Evolutionary conservation across 495 filamentous ascomycete species (phyloP), one percentile per base, ranked within the genome.

Genomic region (Talaromyces borbonicus): DNA sequence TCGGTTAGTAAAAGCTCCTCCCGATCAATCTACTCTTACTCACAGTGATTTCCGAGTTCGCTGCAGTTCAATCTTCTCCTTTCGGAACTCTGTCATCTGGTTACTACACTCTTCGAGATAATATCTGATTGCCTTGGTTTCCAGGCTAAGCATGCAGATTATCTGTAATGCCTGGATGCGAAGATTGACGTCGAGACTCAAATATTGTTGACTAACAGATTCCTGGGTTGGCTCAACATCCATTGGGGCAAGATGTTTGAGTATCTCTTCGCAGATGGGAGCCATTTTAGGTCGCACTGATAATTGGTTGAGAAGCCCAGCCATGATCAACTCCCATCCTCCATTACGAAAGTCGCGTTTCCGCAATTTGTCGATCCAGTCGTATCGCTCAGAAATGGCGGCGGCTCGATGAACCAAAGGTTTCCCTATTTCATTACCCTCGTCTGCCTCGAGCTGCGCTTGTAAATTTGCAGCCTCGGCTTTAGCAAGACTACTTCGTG

Each of bases 61-160:
- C 61, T 97, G 92, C 58, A 79, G 82, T 52, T 94, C 85, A 46
- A 95, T 95, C 65, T 95, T 97, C 61, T 93, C 84, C 62, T 97
- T 98, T 15, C 92, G 76, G 56, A 88, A 83, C 32, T 78, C 78
- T 2, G 92, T 98, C 93, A 96, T 95, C 47, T 85, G 80, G 50
- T 88, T 84, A 37, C 80, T 83, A 63, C 88, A 93, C 50, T 90
- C 80, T 48, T 95, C 88, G 67, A 98, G 83, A 56, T 92, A 94
- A 12, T 79, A 80, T 29, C 87, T 78, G 47, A 97, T 78, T 2
- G 83, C 80, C 56, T 84, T 85, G 2, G 90, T 95, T 52, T 87
- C 82, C 37, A 89, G 66, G n/a, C 83, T 85, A 38, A 97, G 74
- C 69, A 89, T 83, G 56, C 85, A 87, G 45, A 96, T 74, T 15